A percentile compares a stretch with the other conserved stretches of the same genome.
Evolutionary conservation across 2,329 filamentous ascomycete genomes (phyloP).

Genomic region (Xylaria polymorpha): DNA sequence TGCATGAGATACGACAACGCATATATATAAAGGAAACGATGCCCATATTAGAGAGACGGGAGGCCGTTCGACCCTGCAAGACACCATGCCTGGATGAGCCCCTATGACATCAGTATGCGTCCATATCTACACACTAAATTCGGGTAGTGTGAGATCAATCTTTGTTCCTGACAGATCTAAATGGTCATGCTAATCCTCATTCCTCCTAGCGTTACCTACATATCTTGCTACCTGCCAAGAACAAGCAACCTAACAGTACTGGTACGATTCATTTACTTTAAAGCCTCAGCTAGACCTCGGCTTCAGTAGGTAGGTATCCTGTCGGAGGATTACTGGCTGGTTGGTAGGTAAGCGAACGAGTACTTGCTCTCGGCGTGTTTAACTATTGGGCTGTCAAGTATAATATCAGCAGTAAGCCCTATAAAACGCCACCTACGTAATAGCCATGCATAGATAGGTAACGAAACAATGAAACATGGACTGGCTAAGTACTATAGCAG

Average conservation of each 20-base stretch:
- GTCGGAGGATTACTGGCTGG: not conserved
- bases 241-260: not conserved
- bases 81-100: slow-evolving; percentile 7
- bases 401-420: not conserved
- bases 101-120: slow-evolving; percentile 25
- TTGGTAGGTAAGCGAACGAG: not conserved
- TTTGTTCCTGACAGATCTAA: slow-evolving; percentile 26
- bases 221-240: not conserved
- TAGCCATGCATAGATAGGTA: not conserved
- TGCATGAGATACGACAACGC: not conserved
- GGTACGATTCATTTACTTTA: not conserved
- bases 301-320: not conserved
- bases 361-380: not conserved
- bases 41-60: not conserved
- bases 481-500: not conserved
- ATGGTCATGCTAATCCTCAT: slow-evolving; percentile 7
- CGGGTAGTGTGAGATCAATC: slow-evolving; percentile 1
- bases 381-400: not conserved
- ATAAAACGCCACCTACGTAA: slow-evolving; percentile 20
- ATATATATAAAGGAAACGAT: slow-evolving; percentile 12
- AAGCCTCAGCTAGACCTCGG: not conserved
- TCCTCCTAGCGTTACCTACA: slow-evolving; percentile 1
- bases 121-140: not conserved
- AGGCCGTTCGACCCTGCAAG: not conserved
- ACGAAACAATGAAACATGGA: not conserved